These are phyloP conservation scores for Quercus agrifolia DNA, from an alignment of 306 rosid species.

Conservation along the genomic window DNA sequence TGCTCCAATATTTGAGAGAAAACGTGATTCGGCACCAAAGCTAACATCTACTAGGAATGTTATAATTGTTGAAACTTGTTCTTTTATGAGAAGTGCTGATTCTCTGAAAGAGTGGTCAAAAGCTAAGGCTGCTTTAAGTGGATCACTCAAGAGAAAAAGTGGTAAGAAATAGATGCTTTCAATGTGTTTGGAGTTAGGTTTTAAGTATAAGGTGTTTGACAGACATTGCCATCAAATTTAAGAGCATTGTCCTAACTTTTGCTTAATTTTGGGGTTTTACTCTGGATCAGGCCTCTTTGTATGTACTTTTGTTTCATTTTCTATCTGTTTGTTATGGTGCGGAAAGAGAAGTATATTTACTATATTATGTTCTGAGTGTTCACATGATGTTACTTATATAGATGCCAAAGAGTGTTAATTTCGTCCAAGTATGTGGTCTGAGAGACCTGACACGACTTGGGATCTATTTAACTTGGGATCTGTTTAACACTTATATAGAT, in stretches of 20 bases:
- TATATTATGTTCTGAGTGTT: no score
- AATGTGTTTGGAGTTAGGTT: background rate
- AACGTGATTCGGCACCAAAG: conserved; percentile 23
- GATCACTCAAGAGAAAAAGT: conserved; percentile 57
- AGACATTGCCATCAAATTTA: background rate
- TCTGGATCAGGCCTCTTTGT: no score
- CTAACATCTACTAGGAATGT: conserved; percentile 27
- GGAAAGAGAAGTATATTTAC: no score
- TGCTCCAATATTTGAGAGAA: conserved; percentile 27
- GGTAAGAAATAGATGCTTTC: conserved; percentile 28
- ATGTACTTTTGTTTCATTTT: no score
- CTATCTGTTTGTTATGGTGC: no score
- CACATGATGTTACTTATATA: no score
- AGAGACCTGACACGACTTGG: no score
- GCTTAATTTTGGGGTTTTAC: no score
- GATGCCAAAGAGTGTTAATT: no score
- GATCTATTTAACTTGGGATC: no score
- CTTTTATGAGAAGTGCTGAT: conserved; percentile 71
- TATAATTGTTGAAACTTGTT: conserved; percentile 49
- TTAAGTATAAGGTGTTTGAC: background rate
- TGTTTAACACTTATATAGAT: no score
- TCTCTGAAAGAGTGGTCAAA: conserved; percentile 75
- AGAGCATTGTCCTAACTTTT: background rate
- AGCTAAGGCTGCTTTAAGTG: conserved; percentile 67
- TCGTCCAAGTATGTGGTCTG: no score